These are phyloP conservation scores for Fraxinus dipetala DNA, from an alignment of 305 asterid genomes.

Conservation along the genomic window DNA sequence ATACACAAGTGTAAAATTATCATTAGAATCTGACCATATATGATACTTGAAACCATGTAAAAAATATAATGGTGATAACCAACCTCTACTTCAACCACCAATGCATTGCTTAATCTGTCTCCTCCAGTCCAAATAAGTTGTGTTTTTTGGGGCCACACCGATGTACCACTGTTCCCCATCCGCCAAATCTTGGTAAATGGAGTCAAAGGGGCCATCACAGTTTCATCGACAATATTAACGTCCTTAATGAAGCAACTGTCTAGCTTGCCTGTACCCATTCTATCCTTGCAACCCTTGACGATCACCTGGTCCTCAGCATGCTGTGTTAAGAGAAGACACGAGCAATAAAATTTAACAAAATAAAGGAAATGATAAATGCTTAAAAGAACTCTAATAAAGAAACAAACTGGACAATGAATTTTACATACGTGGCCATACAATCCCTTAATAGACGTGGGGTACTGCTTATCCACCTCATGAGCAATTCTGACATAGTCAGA, in stretches of 20 bases:
- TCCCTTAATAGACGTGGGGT: constrained; percentile 33
- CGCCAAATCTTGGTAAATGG: constrained; percentile 90
- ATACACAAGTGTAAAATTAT: too few relatives aligned
- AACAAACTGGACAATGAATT: neutral
- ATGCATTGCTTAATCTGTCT: constrained; percentile 30
- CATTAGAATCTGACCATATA: neutral
- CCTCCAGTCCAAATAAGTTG: constrained; percentile 51
- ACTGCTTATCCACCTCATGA: constrained; percentile 37
- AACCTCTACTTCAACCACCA: constrained; percentile 40
- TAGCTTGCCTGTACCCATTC: constrained; percentile 30
- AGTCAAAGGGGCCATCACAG: constrained; percentile 38
- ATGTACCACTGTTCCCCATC: constrained; percentile 47
- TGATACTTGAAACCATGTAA: neutral
- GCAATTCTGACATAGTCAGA: constrained; percentile 61
- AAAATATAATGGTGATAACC: neutral
- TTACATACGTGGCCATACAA: constrained; percentile 35
- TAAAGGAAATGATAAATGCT: neutral
- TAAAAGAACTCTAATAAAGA: neutral
- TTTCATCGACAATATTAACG: constrained; percentile 40
- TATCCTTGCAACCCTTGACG: constrained; percentile 34
- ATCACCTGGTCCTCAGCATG: constrained; percentile 28
- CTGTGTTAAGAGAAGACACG: constrained; percentile 28
- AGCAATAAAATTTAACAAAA: neutral
- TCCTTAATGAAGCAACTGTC: constrained; percentile 45
- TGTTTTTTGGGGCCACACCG: constrained; percentile 43